phyloP scores from a whole-genome alignment of 1,284 basidiomycete species.

The Baeospora myosura region DNA sequence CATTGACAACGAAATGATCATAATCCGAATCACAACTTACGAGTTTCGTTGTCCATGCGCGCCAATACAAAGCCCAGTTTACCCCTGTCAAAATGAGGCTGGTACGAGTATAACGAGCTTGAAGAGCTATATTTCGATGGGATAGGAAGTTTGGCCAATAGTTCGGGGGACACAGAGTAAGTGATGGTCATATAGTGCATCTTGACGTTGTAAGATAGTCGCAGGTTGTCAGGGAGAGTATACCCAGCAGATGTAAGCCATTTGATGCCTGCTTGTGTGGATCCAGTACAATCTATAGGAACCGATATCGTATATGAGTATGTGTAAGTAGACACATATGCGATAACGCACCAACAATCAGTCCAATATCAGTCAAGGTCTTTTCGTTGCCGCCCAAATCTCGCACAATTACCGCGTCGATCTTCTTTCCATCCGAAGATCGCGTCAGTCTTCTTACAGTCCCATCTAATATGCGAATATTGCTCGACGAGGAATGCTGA shows the following conservation, averaged over 20 bases:
- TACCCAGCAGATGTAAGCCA: constrained; percentile 8
- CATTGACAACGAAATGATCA: too few relatives aligned
- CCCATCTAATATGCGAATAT: not conserved
- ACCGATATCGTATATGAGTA: not conserved
- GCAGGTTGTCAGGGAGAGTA: not conserved
- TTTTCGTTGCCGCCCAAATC: not conserved
- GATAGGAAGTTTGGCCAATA: constrained; percentile 1
- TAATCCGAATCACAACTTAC: not conserved
- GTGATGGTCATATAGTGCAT: constrained; percentile 7
- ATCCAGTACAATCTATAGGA: constrained; percentile 7
- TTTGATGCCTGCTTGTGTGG: constrained; percentile 5
- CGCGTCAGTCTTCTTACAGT: not conserved
- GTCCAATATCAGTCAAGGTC: not conserved
- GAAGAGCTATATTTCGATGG: not conserved
- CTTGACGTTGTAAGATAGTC: constrained; percentile 6
- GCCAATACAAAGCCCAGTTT: constrained; percentile 2
- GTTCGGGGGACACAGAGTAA: constrained; percentile 1
- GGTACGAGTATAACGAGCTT: not conserved
- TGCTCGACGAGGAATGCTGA: not conserved
- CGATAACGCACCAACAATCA: not conserved
- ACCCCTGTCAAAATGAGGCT: not conserved
- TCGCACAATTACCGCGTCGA: not conserved
- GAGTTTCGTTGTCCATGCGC: constrained; percentile 1
- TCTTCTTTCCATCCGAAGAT: not conserved
- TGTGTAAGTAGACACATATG: not conserved